phyloP scores from a whole-genome alignment of 257 asterid genomes.

The Scutellaria barbata region DNA sequence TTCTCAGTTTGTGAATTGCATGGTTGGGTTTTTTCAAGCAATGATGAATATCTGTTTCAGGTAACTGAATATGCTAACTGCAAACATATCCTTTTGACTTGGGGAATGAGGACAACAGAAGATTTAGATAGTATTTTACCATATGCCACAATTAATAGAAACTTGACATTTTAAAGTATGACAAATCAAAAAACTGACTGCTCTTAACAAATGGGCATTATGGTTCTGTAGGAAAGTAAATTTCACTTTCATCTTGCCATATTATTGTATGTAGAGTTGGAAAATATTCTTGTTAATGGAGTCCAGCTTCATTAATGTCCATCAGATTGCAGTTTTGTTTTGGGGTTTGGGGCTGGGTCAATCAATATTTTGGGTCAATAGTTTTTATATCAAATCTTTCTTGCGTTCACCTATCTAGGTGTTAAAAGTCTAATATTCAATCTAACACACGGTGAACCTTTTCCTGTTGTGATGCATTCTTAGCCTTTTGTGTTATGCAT shows the following conservation, averaged over 20 bases:
- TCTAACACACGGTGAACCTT: neutral
- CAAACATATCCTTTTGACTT: neutral
- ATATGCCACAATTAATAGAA: neutral
- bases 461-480: neutral
- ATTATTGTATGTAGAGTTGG: conserved; percentile 8
- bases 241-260: conserved; percentile 17
- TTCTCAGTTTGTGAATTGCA: neutral
- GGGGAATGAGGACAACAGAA: neutral
- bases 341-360: no score
- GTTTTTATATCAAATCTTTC: neutral
- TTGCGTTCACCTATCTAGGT: neutral
- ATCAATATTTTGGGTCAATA: no score
- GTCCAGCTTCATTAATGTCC: no score
- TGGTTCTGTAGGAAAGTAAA: neutral
- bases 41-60: neutral
- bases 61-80: neutral
- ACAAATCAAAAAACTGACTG: neutral
- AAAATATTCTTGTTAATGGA: neutral
- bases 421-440: neutral
- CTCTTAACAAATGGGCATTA: neutral
- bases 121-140: neutral
- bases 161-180: neutral
- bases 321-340: no score
- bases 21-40: neutral
- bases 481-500: neutral